phyloP scores from a whole-genome alignment of 2,329 filamentous ascomycete genomes.

The Pleoardoris graminearum region DNA sequence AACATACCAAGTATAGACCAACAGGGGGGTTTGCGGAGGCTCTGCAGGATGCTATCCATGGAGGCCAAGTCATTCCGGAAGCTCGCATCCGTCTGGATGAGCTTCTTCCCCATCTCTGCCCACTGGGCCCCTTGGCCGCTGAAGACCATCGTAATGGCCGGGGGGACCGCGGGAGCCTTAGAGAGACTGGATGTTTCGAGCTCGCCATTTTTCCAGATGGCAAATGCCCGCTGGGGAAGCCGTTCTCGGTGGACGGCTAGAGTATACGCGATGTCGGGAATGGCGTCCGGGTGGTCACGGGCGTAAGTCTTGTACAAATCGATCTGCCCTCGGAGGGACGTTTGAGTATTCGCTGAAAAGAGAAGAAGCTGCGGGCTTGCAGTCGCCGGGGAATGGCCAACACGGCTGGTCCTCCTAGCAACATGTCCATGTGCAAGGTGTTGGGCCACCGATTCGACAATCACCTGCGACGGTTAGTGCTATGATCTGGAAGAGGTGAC shows the following conservation, averaged over 20 bases:
- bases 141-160: conserved; percentile 31
- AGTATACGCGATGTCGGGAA: conserved; percentile 11
- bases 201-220: neutral
- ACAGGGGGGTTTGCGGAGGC: neutral
- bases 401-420: no score
- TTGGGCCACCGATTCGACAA: no score
- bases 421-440: no score
- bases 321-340: neutral
- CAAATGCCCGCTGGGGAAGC: conserved; percentile 7
- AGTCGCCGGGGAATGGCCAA: no score
- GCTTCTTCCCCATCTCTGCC: conserved; percentile 9
- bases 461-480: no score
- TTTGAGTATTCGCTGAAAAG: neutral
- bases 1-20: neutral
- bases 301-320: neutral
- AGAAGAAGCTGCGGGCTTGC: no score
- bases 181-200: no score
- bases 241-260: conserved; percentile 11
- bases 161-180: neutral
- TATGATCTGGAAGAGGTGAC: neutral
- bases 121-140: conserved; percentile 52
- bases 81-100: neutral
- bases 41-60: neutral
- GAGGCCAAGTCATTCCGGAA: neutral
- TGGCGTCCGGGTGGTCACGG: neutral